phyloP scores from a whole-genome alignment of 2,329 filamentous ascomycete species.

The Coniochaeta sp. region DNA sequence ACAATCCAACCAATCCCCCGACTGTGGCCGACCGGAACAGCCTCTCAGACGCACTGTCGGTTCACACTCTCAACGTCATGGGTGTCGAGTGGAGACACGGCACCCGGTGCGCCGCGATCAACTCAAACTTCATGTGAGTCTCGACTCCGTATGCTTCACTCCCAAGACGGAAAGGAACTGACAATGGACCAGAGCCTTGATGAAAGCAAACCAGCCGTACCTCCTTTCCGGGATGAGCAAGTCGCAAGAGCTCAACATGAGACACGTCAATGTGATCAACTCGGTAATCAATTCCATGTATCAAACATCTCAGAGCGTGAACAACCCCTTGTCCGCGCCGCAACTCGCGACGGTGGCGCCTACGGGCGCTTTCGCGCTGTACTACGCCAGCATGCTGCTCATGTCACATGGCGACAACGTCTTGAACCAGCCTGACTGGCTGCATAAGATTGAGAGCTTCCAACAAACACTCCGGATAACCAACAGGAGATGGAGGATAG shows the following conservation, averaged over 20 bases:
- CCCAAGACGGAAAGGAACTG: conserved; percentile 5
- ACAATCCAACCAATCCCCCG: conserved; percentile 6
- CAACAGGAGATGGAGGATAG: conserved; percentile 18
- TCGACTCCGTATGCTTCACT: not conserved
- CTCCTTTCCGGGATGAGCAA: conserved; percentile 9
- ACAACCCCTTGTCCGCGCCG: conserved; percentile 6
- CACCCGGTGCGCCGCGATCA: conserved; percentile 15
- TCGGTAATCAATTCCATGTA: conserved; percentile 15
- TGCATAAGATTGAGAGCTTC: conserved; percentile 15
- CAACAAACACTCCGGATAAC: conserved; percentile 12
- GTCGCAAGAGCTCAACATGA: conserved; percentile 1
- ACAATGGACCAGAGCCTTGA: conserved; percentile 15
- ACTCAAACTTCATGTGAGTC: conserved; percentile 19
- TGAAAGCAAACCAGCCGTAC: conserved; percentile 20
- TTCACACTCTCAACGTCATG: conserved; percentile 13
- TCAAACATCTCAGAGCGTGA: conserved; percentile 11
- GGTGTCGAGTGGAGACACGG: conserved; percentile 14
- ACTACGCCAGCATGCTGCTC: conserved; percentile 16
- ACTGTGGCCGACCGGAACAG: conserved; percentile 7
- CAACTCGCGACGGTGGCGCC: conserved; percentile 13
- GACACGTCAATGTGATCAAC: conserved; percentile 13
- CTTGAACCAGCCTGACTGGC: conserved; percentile 14
- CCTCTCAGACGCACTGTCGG: conserved; percentile 12
- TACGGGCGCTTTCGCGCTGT: conserved; percentile 15
- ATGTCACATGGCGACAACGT: conserved; percentile 15